Conservation (phyloP, 2,329 filamentous ascomycete genomes). For the Ophiostoma sp. region DNA sequence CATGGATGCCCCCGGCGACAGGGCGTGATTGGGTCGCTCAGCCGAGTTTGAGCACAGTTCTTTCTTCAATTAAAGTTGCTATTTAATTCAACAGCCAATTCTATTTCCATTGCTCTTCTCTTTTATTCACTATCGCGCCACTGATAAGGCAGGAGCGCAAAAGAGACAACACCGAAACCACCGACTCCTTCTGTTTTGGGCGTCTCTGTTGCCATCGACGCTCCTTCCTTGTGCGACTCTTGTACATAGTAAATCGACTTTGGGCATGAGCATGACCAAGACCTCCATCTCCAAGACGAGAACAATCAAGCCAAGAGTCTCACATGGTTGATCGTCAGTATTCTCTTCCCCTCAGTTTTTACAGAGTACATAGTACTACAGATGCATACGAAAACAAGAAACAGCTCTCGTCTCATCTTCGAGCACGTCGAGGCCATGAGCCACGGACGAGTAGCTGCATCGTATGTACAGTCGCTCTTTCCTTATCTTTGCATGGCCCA, state of each 20-base stretch:
- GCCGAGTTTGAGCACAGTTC: background rate
- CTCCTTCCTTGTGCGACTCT: background rate
- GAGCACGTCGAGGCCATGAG: background rate
- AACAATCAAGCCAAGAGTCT: background rate
- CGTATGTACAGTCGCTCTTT: background rate
- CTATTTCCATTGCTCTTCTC: conserved; percentile 4
- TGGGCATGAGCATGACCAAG: background rate
- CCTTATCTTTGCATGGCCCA: conserved; percentile 9
- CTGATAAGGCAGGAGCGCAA: conserved; percentile 9
- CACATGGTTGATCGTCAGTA: background rate
- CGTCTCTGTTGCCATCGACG: background rate
- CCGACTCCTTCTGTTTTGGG: background rate
- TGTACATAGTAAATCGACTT: no score
- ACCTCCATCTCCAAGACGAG: background rate
- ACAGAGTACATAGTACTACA: background rate
- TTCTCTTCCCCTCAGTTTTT: background rate
- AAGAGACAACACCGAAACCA: background rate
- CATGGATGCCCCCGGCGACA: conserved; percentile 3
- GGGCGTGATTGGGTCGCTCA: conserved; percentile 1
- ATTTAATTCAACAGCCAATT: background rate
- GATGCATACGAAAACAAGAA: background rate
- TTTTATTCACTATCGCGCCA: conserved; percentile 12
- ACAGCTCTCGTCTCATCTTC: conserved; percentile 8
- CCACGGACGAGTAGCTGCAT: background rate
- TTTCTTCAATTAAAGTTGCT: background rate